phyloP scores from a whole-genome alignment of 768 basidiomycete genomes.

The Pleurotus cornucopiae region DNA sequence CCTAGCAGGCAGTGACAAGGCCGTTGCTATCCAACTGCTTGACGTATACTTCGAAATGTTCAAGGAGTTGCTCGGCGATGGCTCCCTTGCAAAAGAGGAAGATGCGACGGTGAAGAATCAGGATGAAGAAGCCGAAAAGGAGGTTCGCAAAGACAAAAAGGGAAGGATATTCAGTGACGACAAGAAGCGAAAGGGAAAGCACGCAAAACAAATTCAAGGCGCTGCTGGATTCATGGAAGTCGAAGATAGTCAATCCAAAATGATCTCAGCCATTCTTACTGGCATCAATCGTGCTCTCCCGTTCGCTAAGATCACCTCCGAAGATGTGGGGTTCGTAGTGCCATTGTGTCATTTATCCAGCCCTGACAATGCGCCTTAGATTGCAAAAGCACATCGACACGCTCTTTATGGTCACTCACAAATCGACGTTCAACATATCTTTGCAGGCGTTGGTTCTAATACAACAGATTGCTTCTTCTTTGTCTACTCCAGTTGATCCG shows the following conservation, averaged over 20 bases:
- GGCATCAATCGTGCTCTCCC: conserved; percentile 95
- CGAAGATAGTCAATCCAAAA: conserved; percentile 74
- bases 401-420: conserved; percentile 92
- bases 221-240: conserved; percentile 70
- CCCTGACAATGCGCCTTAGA: conserved; percentile 30
- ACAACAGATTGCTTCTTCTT: conserved; percentile 70
- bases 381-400: conserved; percentile 87
- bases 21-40: conserved; percentile 74
- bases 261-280: conserved; percentile 87
- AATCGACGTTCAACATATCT: conserved; percentile 94
- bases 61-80: conserved; percentile 76
- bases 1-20: conserved; percentile 60
- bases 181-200: conserved; percentile 30
- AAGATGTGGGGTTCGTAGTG: conserved; percentile 52
- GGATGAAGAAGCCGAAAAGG: conserved; percentile 28
- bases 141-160: conserved; percentile 25
- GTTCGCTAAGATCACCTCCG: conserved; percentile 78
- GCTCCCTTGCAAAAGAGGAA: conserved; percentile 22
- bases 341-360: background rate
- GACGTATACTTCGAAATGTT: conserved; percentile 96
- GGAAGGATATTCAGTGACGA: conserved; percentile 23
- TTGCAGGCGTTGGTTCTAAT: conserved; percentile 89
- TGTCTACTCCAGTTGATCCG: conserved; percentile 33
- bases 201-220: conserved; percentile 43
- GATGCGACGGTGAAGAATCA: conserved; percentile 27